A percentile compares a stretch with the other conserved stretches of the same genome.
phyloP scores from a whole-genome alignment of 139 green algal species.

The Chlorella ohadii region DNA sequence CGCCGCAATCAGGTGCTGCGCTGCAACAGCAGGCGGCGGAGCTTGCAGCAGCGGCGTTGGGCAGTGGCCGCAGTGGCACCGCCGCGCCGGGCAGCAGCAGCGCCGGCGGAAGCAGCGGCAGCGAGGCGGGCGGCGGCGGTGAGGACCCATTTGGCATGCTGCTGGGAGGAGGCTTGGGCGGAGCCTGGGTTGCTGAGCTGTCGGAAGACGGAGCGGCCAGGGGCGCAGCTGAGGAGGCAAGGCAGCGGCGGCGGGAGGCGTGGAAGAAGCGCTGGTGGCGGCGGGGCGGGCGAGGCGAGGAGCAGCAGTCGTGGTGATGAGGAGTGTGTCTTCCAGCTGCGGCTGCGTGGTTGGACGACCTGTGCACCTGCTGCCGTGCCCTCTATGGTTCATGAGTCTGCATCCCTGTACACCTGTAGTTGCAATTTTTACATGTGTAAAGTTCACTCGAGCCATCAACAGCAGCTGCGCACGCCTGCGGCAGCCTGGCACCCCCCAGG shows the following conservation, averaged over 20 bases:
- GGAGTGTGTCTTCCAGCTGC: too few species aligned
- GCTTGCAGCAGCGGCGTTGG: not conserved
- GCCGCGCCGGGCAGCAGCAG: not conserved
- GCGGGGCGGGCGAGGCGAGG: not conserved
- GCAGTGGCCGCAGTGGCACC: not conserved
- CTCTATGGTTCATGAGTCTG: too few species aligned
- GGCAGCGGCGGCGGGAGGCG: constrained; percentile 6
- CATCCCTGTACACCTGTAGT: too few species aligned
- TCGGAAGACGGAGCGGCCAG: too few species aligned
- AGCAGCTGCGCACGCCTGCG: too few species aligned
- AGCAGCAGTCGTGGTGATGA: not conserved
- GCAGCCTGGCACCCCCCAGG: too few species aligned
- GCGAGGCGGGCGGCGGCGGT: not conserved
- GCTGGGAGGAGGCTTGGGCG: not conserved
- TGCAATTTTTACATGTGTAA: too few species aligned
- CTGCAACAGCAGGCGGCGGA: not conserved
- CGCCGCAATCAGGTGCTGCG: not conserved
- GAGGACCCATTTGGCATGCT: constrained; percentile 13
- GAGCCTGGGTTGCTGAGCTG: not conserved
- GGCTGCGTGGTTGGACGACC: too few species aligned
- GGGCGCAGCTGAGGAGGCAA: not conserved
- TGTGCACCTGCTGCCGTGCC: too few species aligned
- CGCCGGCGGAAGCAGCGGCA: not conserved
- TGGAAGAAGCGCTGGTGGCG: constrained; percentile 11
- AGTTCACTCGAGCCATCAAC: too few species aligned